Base-by-base conservation (phyloP, 2,329 filamentous ascomycete species). In the Cytospora leucostoma region DNA sequence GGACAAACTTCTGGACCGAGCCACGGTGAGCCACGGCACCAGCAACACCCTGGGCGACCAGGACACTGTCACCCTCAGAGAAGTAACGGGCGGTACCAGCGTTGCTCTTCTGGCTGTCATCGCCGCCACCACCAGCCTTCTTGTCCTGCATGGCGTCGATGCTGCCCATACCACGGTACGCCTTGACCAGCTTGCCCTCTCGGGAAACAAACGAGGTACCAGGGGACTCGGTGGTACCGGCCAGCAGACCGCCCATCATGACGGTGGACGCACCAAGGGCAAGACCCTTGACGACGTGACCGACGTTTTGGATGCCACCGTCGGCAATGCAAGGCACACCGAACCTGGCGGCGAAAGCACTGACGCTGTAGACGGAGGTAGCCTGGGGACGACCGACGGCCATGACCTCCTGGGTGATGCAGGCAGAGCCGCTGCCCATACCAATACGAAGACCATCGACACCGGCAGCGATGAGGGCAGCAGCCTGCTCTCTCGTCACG, bases 91-190 rank as follows among this genome's bases (percentile, higher is more conserved):
- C 95, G 67, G 96, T 98, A 73, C 95, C 95, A 62, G 95, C 95
- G 75, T 98, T 99, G 78, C 88, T 89, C 79, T 89, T 86, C 77
- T 90, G 88, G 77, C 82, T 86, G 74, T 93, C 86, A 77, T 87
- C 90, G 72, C 82, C 80, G 69, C 89, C 90, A 65, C 78, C 83
- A 61, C 91, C 92, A 12, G 93, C 93, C 84, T 97, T 97, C 87
- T 95, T 97, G 80, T 98, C 94, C 80, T 98, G 93, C 95, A 99
- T 99, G 70, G 95, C 95, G 73, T 97, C 95, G 75, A 99, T 99
- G 78, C 89, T 93, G 70, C 95, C 95, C 95, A 99, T 99, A 65
- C 95, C 95, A 78, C 95, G 91, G 84, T 99, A 99, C 49, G 95
- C 93, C 85, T 99, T 99, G 78, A 99, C 94, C 61, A 99, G 88